phyloP scores from a whole-genome alignment of 1,284 basidiomycete genomes.

The Cystobasidium sp. region DNA sequence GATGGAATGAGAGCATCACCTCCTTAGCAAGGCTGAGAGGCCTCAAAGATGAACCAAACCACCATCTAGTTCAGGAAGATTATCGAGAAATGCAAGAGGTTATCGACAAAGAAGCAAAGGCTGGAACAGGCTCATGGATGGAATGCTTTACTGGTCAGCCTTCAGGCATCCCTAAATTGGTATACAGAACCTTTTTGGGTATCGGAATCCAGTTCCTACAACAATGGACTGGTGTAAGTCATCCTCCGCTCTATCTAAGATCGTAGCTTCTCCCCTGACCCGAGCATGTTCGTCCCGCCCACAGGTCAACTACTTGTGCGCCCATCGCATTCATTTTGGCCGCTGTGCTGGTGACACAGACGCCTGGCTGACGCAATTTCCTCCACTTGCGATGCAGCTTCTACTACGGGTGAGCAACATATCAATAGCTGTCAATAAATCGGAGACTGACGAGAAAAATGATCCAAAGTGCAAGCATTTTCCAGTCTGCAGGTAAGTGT shows the following conservation, averaged over 20 bases:
- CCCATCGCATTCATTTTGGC: too few species aligned
- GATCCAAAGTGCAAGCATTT: slow-evolving; percentile 65
- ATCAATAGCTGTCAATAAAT: neutral
- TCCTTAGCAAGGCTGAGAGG: too few species aligned
- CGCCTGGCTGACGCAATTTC: slow-evolving; percentile 6
- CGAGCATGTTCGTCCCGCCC: too few species aligned
- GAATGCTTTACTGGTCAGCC: slow-evolving; percentile 64
- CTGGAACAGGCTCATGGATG: slow-evolving; percentile 61
- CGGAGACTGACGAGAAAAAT: slow-evolving; percentile 59
- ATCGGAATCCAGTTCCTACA: slow-evolving; percentile 73
- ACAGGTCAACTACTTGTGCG: too few species aligned
- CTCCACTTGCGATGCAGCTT: slow-evolving; percentile 24
- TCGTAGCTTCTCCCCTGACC: too few species aligned
- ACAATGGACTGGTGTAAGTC: slow-evolving; percentile 68
- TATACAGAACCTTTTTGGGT: slow-evolving; percentile 68
- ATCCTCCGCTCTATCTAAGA: too few species aligned
- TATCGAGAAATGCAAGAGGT: slow-evolving; percentile 51
- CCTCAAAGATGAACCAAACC: slow-evolving; percentile 53
- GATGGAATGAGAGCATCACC: slow-evolving; percentile 22
- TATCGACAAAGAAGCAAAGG: slow-evolving; percentile 51
- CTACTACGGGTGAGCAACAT: slow-evolving; percentile 24
- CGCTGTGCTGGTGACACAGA: too few species aligned
- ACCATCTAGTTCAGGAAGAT: slow-evolving; percentile 60
- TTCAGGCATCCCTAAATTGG: slow-evolving; percentile 42
- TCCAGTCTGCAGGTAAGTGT: slow-evolving; percentile 71